Evolutionary conservation across 371 early-diverging fungal species (phyloP), one percentile per base, ranked within the genome.

Genomic region (Mucor racemosus): DNA sequence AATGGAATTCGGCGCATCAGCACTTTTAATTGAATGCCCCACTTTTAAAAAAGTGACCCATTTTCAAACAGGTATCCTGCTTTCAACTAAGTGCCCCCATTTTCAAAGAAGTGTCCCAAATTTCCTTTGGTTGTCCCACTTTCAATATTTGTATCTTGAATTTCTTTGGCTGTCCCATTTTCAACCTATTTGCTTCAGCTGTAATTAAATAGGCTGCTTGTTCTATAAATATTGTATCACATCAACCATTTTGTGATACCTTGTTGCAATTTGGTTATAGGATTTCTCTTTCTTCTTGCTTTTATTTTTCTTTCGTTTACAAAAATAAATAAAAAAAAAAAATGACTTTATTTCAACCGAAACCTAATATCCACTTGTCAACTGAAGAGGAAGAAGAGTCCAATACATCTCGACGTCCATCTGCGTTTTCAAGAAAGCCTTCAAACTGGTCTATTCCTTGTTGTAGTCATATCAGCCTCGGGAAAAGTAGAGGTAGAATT

Each of bases 391-490:
- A 59, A 42, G 60, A 21, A 13, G 15, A 15, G 3, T 1, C 3
- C n/a, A 55, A 14, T 55, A 13, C 55, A 14, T 13, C 19, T 42
- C 42, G 41, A 31, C 41, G 42, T n/a, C 42, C 41, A 17, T 7
- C 11, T 14, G 5, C 15, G 1, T 38, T 39, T 19, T 14, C 60
- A 19, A 59, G 60, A 60, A 50, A 50, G 11, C 48, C 61, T 17
- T 46, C 48, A 11, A 46, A n/a, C 6, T 65, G 65, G 65, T 53
- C 46, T 36, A 58, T 70, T 35, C 61, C 71, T 53, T 70, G 71
- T n/a, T 70, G 71, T 54, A 48, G 62, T 26, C 34, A 50, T 14
- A 46, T 64, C 15, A 40, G 9, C 10, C 31, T 65, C 19, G 60
- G 50, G 11, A 56, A 17, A 40, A 26, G 21, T 50, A 21, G 44